These are phyloP conservation scores for Mycena galopus DNA, from an alignment of 768 basidiomycete species.

Conservation along the genomic window DNA sequence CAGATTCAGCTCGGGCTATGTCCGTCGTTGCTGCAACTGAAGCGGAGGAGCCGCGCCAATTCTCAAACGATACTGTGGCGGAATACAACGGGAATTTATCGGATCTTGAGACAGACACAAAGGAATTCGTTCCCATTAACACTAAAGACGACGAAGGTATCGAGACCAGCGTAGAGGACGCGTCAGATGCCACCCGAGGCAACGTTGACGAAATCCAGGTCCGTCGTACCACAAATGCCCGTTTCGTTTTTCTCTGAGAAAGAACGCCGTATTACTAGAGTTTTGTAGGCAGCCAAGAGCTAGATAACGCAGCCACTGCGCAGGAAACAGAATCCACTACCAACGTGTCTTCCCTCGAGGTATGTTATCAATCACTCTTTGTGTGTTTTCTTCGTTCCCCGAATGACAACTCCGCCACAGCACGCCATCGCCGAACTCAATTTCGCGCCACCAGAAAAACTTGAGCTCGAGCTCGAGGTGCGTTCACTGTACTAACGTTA, in stretches of 20 bases:
- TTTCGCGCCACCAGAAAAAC: not conserved
- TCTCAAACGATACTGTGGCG: slow-evolving; percentile 1
- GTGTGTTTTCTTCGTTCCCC: not conserved
- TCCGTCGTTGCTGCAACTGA: slow-evolving; percentile 9
- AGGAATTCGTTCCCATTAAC: not conserved
- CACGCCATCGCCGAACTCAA: not conserved
- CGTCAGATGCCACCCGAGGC: slow-evolving; percentile 19
- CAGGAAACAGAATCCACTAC: not conserved
- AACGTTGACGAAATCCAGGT: slow-evolving; percentile 11
- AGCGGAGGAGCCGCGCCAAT: slow-evolving; percentile 7
- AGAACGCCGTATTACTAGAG: not conserved
- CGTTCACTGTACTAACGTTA: not conserved
- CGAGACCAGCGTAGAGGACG: not conserved
- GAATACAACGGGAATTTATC: slow-evolving; percentile 5
- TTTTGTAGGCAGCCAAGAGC: not conserved
- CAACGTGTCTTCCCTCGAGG: not conserved
- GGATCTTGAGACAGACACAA: slow-evolving; percentile 1
- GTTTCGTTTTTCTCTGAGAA: slow-evolving; percentile 8
- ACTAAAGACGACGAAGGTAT: not conserved
- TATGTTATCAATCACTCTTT: not conserved
- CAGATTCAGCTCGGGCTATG: slow-evolving; percentile 18
- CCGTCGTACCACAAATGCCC: slow-evolving; percentile 16
- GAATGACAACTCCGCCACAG: not conserved
- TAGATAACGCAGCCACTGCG: not conserved
- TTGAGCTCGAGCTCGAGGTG: slow-evolving; percentile 5